Evolutionary conservation across 805 yeast genomes (phyloP), one percentile per base, ranked within the genome.

Genomic region (Wickerhamiella azyma): DNA sequence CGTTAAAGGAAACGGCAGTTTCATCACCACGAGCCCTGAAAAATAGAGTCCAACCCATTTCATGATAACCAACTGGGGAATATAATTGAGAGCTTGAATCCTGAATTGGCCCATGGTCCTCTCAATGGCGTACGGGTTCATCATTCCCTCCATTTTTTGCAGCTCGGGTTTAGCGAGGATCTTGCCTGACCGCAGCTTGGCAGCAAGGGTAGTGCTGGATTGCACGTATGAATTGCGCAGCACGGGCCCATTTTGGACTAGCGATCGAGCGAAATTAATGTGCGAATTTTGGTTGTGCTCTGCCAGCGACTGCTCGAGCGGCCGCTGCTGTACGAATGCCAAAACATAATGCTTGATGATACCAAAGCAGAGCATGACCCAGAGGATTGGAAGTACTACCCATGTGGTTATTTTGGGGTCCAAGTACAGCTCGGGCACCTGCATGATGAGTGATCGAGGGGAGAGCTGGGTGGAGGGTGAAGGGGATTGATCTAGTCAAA

Each of bases 11-110:
- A 92, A 92, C 14, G 98, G 98, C 45, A 92, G 68, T 59, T 77
- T 77, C 82, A 82, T 82, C 41, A 85, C 75, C 13, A 88, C 79
- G 52, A 86, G 85, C 0, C 96, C 96, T 11, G 89, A 85, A 62
- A 85, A 92, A 66, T 89, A 88, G 57, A 78, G 83, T 58, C 84
- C 85, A 50, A 89, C 89, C 95, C 96, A 92, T 58, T 86, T 85
- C 96, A 92, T 88, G 52, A 88, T 81, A 35, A 88, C 62, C 0
- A 96, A 85, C 65, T 92, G 97, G 1, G 97, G 96, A 16, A 86
- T 74, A 59, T 79, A 84, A 63, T 77, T 84, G 58, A 88, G 79
- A 52, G 85, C 66, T 59, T 85, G 88, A 8, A 81, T 79, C 59
- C 85, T 85, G 48, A 86, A 74, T 79, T 84, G 79, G 41, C 71